Evolutionary conservation across 768 basidiomycete species (phyloP), one percentile per base, ranked within the genome.

Genomic region (Agrocybe chaxingu): DNA sequence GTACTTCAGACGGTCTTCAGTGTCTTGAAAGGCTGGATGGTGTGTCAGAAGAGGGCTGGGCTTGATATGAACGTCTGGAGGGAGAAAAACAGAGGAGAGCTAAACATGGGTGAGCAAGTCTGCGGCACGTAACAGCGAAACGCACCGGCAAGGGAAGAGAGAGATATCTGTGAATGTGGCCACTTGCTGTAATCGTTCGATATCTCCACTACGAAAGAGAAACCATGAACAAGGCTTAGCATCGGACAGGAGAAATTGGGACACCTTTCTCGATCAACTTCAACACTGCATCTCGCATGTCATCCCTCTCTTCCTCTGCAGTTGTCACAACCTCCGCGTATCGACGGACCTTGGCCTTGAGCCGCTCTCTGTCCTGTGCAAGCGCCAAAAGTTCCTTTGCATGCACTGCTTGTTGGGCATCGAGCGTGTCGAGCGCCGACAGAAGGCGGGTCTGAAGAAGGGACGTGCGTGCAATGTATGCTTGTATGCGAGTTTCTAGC

Each of bases 251-350:
- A 30, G 35, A 29, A 32, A 12, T 37, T n/a, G 24, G 67, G 78
- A 36, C 56, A 84, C 84, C 79, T 79, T 80, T 82, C 62, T 81
- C 72, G n/a, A 81, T 72, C 36, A 85, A 60, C 45, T 73, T 62
- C 43, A 71, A 56, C 1, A 85, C 78, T 5, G 75, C 78, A 38
- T 81, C 78, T 54, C 76, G 70, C 58, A 84, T 57, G 48, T 81
- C 78, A 58, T 84, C 78, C 49, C 64, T 67, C 55, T 85, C 80
- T 2, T 61, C 57, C 61, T 83, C 76, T 4, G 69, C 61, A 2
- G 53, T 54, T 32, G 61, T 65, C 3, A 73, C 65, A 5, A 65
- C 44, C 3, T 57, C 61, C 7, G 58, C 57, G 55, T 71, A 72
- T 7, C 67, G 57, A 34, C 69, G 58, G n/a, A 79, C 55, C 38